Percentiles rank a stretch among this genome's conserved stretches.
Evolutionary conservation across 2,329 filamentous ascomycete species (phyloP).

Genomic region (Penicillium psychrosexuale): DNA sequence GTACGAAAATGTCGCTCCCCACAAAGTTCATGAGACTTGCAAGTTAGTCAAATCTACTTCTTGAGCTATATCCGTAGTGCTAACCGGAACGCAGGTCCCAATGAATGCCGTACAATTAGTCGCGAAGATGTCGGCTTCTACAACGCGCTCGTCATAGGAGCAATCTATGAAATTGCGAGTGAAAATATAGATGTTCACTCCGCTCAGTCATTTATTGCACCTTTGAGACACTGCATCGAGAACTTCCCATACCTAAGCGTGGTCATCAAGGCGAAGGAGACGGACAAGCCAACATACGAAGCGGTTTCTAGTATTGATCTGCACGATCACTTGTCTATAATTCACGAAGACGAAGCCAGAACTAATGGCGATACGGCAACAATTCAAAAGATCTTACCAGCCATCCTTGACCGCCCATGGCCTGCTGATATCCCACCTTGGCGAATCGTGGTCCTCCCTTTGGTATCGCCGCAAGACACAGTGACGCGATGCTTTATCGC

Average conservation of each 20-base stretch:
- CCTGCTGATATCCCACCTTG: constrained; percentile 39
- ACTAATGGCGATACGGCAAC: constrained; percentile 8
- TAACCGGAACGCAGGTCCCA: constrained; percentile 31
- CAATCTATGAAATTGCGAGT: constrained; percentile 30
- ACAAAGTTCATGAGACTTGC: constrained; percentile 3
- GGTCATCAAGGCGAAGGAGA: constrained; percentile 35
- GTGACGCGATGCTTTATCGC: constrained; percentile 32
- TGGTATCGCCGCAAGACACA: constrained; percentile 11
- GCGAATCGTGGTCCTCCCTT: constrained; percentile 41
- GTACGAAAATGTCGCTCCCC: neutral
- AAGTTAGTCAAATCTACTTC: neutral
- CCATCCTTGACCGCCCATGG: constrained; percentile 37
- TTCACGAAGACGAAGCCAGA: neutral
- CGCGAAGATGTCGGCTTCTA: constrained; percentile 44
- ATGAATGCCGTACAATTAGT: constrained; percentile 43
- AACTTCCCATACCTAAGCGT: constrained; percentile 40
- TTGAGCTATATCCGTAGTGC: neutral
- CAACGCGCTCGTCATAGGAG: constrained; percentile 39
- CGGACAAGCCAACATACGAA: constrained; percentile 38
- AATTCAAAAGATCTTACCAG: constrained; percentile 27
- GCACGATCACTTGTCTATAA: constrained; percentile 39
- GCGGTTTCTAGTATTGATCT: constrained; percentile 35
- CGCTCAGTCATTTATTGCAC: constrained; percentile 27
- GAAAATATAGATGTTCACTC: constrained; percentile 13
- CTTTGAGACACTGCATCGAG: constrained; percentile 40